A percentile compares a stretch with the other conserved stretches of the same genome.
Evolutionary conservation across 768 basidiomycete species (phyloP).

Genomic region (Collybia nuda): DNA sequence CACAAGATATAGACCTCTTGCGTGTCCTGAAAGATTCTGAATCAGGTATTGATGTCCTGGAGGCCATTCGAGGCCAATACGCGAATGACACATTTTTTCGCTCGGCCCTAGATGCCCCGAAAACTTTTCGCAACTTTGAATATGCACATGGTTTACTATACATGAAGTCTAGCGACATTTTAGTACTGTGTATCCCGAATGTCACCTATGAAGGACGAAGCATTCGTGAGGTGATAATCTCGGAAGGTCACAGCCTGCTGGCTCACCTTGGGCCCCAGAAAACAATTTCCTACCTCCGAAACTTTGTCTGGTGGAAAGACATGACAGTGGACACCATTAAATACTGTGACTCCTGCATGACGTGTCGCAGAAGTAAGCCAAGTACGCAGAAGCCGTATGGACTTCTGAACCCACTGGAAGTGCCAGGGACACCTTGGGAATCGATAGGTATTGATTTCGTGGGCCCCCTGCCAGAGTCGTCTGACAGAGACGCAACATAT

Average conservation of each 20-base stretch:
- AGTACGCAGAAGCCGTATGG: constrained; percentile 21
- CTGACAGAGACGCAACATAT: background rate
- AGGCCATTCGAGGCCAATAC: constrained; percentile 9
- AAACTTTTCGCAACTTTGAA: constrained; percentile 16
- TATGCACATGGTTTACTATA: constrained; percentile 12
- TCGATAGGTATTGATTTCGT: constrained; percentile 15
- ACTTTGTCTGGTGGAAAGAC: constrained; percentile 37
- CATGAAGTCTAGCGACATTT: constrained; percentile 4
- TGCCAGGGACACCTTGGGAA: constrained; percentile 11
- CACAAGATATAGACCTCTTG: background rate
- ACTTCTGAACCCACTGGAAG: constrained; percentile 15
- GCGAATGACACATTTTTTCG: constrained; percentile 13
- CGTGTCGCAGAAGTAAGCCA: constrained; percentile 17
- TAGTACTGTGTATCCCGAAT: constrained; percentile 19
- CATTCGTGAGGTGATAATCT: constrained; percentile 27
- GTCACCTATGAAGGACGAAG: constrained; percentile 9
- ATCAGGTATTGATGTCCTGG: constrained; percentile 6
- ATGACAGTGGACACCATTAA: constrained; percentile 19
- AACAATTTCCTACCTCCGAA: constrained; percentile 27
- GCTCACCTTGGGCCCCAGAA: constrained; percentile 34
- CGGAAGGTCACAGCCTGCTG: constrained; percentile 34
- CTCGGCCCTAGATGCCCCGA: constrained; percentile 6
- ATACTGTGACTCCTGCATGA: constrained; percentile 27
- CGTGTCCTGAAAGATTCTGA: background rate
- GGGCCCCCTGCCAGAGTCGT: constrained; percentile 17